Base-by-base conservation (phyloP, 2,329 filamentous ascomycete genomes). In the Pseudopithomyces chartarum region DNA sequence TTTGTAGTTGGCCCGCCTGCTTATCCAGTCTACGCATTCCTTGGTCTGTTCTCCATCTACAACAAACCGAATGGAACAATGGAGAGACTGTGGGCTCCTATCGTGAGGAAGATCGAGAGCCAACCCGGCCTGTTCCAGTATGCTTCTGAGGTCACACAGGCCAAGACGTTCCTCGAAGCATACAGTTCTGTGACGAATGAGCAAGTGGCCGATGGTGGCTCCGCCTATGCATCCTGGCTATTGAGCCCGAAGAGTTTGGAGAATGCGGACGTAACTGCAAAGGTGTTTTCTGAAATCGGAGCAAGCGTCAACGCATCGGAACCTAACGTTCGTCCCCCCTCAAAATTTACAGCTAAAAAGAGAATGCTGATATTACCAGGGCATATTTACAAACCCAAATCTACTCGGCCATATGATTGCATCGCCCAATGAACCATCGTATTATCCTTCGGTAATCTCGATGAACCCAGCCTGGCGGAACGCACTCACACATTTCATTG, bases 401-500 rank as follows among this genome's bases (percentile, higher is more conserved):
- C 45, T 70, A 2, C 56, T 70, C 10, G 63, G 66, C 42, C 64
- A 70, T 45, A 64, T 70, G 59, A 64, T 68, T 33, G 65, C 59
- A 4, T 57, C 60, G 0, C 52, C 61, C 0, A 45, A 56, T n/a
- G 12, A 26, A 12, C 62, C 61, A 3, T 43, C 55, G 5, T 69
- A 68, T 49, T 65, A 57, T 45, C 62, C 63, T 3, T 15, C 42
- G 8, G 34, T 47, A 7, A 61, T 61, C 12, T 61, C 58, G 43
- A 57, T 70, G 32, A 64, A 63, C 13, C 61, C 69, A 2, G 65
- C 64, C 5, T 73, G 68, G 70, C 64, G 68, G 17, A 52, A 63
- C 8, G 63, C 67, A 0, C 58, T 72, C 17, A 47, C 53, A 2
- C 62, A 68, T 26, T 38, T 72, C 22, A 57, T 72, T 3, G 56